Conservation (phyloP, 768 basidiomycete species). For the Phaffia australis region DNA sequence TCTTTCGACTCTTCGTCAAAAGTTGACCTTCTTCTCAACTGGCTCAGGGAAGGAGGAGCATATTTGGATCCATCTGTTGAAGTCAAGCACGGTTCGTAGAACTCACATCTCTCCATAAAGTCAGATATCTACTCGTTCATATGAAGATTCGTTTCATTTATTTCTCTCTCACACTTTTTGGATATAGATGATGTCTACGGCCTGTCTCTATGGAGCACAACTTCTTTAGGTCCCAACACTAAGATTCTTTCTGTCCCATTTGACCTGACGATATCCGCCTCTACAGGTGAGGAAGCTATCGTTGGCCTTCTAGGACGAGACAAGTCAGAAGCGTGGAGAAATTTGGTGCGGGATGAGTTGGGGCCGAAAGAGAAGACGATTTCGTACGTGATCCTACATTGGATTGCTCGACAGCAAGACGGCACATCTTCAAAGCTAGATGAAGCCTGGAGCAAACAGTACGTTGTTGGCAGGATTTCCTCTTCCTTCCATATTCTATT, state of each 20-base stretch:
- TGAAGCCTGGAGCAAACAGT: not conserved
- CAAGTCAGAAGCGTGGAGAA: constrained; percentile 21
- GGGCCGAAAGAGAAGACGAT: constrained; percentile 31
- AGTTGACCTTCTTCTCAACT: not conserved
- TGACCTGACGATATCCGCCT: constrained; percentile 35
- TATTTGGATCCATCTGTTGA: constrained; percentile 1
- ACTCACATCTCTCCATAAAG: not conserved
- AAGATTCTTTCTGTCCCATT: constrained; percentile 37
- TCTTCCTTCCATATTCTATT: not conserved
- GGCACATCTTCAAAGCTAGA: not conserved
- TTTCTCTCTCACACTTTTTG: not conserved
- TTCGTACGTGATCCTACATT: constrained; percentile 36
- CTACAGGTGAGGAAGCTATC: constrained; percentile 28
- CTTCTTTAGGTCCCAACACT: constrained; percentile 27
- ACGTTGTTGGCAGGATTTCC: not conserved
- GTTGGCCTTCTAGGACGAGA: constrained; percentile 18
- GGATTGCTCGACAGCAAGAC: constrained; percentile 23
- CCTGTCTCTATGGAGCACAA: constrained; percentile 31
- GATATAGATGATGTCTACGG: constrained; percentile 29
- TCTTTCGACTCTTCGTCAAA: not conserved
- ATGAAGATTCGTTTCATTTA: not conserved
- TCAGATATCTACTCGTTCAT: not conserved
- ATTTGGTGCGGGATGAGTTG: constrained; percentile 28
- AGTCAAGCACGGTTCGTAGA: constrained; percentile 7
- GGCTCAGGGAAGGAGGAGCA: not conserved